These are phyloP conservation scores for Wickerhamiella kurtzmanii DNA, from an alignment of 805 yeast genomes.

Conservation along the genomic window DNA sequence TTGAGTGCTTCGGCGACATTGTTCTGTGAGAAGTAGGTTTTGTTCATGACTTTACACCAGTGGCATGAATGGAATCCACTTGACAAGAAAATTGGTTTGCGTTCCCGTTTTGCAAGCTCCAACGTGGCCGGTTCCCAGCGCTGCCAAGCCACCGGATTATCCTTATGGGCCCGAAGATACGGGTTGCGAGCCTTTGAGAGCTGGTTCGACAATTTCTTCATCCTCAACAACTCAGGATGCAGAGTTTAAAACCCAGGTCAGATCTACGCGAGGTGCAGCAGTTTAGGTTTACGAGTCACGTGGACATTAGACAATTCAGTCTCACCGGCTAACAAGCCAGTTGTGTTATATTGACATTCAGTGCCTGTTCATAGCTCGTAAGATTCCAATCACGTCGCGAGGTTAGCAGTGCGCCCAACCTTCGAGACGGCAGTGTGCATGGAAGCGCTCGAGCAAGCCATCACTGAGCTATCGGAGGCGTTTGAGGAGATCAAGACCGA, in stretches of 20 bases:
- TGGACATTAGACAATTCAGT: background rate
- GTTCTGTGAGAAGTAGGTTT: conserved; percentile 22
- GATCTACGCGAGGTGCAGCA: background rate
- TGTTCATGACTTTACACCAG: conserved; percentile 30
- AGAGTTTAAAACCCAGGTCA: background rate
- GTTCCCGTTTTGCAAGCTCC: conserved; percentile 20
- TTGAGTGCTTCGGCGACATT: conserved; percentile 23
- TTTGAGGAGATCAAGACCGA: conserved; percentile 6
- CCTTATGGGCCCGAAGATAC: conserved; percentile 20
- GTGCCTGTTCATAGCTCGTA: no score
- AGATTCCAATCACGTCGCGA: no score
- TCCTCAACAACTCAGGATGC: background rate
- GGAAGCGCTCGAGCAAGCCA: conserved; percentile 8
- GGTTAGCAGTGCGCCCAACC: no score
- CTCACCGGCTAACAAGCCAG: no score
- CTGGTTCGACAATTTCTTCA: conserved; percentile 3
- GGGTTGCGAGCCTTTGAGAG: conserved; percentile 15
- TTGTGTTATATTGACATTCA: no score
- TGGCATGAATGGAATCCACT: conserved; percentile 30
- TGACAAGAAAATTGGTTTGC: conserved; percentile 27
- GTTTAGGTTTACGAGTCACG: background rate
- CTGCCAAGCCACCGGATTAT: conserved; percentile 29
- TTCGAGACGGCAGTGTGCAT: no score
- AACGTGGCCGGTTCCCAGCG: conserved; percentile 26
- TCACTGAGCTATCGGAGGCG: conserved; percentile 7